Evolutionary conservation across 495 filamentous ascomycete genomes (phyloP), one percentile per base, ranked within the genome.

Genomic region (Aspergillus sclerotioniger): DNA sequence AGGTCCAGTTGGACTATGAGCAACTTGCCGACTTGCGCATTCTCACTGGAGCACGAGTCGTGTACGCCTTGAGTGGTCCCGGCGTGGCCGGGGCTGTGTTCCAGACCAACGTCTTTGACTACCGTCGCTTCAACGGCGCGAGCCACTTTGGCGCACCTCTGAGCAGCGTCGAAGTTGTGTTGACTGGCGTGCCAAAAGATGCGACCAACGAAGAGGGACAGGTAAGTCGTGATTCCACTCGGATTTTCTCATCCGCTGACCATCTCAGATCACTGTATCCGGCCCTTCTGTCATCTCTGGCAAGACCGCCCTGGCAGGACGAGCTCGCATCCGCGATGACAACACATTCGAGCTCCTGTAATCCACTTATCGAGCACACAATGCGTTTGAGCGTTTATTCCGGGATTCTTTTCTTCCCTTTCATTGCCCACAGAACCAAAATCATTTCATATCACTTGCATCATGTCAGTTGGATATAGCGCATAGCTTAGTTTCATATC

Each of bases 91-190:
- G 94, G 20, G 89, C 94, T 1, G 84, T 92, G 16, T 71, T 84
- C 3, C 92, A 98, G 73, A 94, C 90, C 10, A 84, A 88, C 57
- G 79, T 91, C 32, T 93, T 90, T 63, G 94, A 99, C 67, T 98
- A 99, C 67, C 76, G 92, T 41, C 78, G 85, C 16, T 73, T 81
- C 50, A 15, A 57, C 16, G 64, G 82, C 65, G 58, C 75, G 35
- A 84, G 80, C 35, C 92, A 96, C 72, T 96, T 97, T 66, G 95
- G 94, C 2, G 75, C 86, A 29, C 92, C 92, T 5, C 62, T 94
- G 33, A 91, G 89, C 62, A 86, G 83, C 59, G 82, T 90, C 3
- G 93, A 98, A 72, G 71, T 96, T 25, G 78, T 87, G 58, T 68
- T 96, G 44, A 87, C 75, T 33, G 69, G 69, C 0, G 67, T 79